Evolutionary conservation across 148 eudicot species (phyloP).

Genomic region (Beta vulgaris): DNA sequence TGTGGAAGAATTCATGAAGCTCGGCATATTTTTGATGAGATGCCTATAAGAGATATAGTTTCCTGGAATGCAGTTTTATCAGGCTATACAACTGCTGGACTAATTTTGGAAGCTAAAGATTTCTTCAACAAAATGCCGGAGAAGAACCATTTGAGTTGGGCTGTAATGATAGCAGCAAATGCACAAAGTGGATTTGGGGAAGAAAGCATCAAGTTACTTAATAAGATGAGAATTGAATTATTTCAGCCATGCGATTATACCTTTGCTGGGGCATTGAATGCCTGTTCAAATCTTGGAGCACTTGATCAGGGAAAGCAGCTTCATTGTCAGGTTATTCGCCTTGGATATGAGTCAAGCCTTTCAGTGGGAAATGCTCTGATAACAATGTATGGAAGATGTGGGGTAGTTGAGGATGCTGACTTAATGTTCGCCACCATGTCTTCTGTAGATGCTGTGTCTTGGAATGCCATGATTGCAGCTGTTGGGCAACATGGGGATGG

Average conservation of each 20-base stretch:
- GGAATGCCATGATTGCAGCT: slow-evolving; percentile 73
- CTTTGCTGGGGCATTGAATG: slow-evolving; percentile 56
- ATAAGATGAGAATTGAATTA: slow-evolving; percentile 53
- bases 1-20: slow-evolving; percentile 48
- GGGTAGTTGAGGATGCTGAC: slow-evolving; percentile 46
- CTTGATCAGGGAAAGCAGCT: slow-evolving; percentile 55
- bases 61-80: slow-evolving; percentile 60
- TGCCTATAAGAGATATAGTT: slow-evolving; percentile 46
- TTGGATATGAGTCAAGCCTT: slow-evolving; percentile 56
- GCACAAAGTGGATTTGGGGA: slow-evolving; percentile 61
- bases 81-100: slow-evolving; percentile 37
- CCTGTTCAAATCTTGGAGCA: slow-evolving; percentile 57
- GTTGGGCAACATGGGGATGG: slow-evolving; percentile 64
- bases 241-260: slow-evolving; percentile 58
- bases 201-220: slow-evolving; percentile 49
- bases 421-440: slow-evolving; percentile 44
- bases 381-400: slow-evolving; percentile 69
- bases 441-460: slow-evolving; percentile 54
- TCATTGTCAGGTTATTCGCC: slow-evolving; percentile 45
- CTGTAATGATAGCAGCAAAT: slow-evolving; percentile 53
- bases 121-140: slow-evolving; percentile 46
- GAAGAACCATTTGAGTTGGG: slow-evolving; percentile 54
- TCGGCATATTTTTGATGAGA: slow-evolving; percentile 37
- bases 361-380: slow-evolving; percentile 60
- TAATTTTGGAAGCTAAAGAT: slow-evolving; percentile 39